These are phyloP conservation scores for Melampsora americana DNA, from an alignment of 1,284 basidiomycete genomes.

Conservation along the genomic window DNA sequence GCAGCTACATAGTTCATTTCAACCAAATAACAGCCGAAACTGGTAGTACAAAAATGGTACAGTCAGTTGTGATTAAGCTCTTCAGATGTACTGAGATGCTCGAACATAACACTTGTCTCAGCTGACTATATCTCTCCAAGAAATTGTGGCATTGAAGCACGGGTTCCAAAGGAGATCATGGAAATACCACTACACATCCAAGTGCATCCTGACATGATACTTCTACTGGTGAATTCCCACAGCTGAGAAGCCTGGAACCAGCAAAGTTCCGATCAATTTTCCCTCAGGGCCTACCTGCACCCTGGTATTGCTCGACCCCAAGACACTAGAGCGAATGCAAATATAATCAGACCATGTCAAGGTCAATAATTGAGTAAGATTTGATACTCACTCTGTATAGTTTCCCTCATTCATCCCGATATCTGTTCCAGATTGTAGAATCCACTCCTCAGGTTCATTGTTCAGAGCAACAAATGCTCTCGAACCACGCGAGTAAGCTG, in stretches of 20 bases:
- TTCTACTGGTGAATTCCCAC: background rate
- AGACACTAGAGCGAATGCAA: background rate
- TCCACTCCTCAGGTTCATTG: slow-evolving; percentile 4
- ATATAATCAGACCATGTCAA: background rate
- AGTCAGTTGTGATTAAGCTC: too few relatives aligned
- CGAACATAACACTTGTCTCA: too few relatives aligned
- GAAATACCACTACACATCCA: too few relatives aligned
- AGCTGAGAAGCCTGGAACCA: background rate
- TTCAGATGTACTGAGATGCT: too few relatives aligned
- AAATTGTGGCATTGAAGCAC: too few relatives aligned
- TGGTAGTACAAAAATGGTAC: too few relatives aligned
- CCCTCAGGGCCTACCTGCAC: background rate
- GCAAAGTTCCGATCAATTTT: background rate
- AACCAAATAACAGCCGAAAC: too few relatives aligned
- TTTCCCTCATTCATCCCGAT: background rate
- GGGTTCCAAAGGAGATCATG: too few relatives aligned
- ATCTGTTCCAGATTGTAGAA: background rate
- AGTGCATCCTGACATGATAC: too few relatives aligned
- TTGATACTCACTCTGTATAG: background rate
- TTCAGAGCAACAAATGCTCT: slow-evolving; percentile 33
- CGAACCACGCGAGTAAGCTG: slow-evolving; percentile 18
- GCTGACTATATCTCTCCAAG: too few relatives aligned
- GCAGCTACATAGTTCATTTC: too few relatives aligned
- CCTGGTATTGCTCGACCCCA: background rate
- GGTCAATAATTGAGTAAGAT: too few relatives aligned